phyloP scores from a whole-genome alignment of 768 basidiomycete genomes.

The Trichaptum fuscoviolaceum region DNA sequence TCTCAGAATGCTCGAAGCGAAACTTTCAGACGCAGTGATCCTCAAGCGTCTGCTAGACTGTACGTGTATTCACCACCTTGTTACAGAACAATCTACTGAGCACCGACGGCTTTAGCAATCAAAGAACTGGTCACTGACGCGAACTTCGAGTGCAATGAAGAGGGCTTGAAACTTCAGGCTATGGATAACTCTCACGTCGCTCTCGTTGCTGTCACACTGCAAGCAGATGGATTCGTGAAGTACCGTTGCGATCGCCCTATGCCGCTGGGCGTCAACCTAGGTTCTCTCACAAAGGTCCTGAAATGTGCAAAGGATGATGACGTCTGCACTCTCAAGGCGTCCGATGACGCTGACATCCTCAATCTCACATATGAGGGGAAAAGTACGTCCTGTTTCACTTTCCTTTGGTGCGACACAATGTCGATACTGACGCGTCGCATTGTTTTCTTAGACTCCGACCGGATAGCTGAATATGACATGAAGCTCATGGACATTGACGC shows the following conservation, averaged over 20 bases:
- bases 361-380: constrained; percentile 88
- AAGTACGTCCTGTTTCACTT: constrained; percentile 44
- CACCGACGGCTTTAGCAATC: constrained; percentile 56
- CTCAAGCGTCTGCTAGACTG: constrained; percentile 94
- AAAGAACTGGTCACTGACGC: constrained; percentile 97
- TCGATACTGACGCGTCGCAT: constrained; percentile 2
- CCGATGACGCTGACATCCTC: constrained; percentile 85
- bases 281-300: constrained; percentile 87
- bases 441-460: constrained; percentile 63
- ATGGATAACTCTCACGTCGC: constrained; percentile 99
- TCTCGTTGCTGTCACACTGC: constrained; percentile 83
- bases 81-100: background rate
- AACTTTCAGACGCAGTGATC: constrained; percentile 77
- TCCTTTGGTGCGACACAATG: background rate
- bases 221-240: constrained; percentile 71
- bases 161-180: constrained; percentile 93
- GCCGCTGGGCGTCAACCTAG: constrained; percentile 84
- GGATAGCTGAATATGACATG: constrained; percentile 97
- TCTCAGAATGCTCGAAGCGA: constrained; percentile 79
- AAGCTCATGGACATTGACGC: constrained; percentile 99
- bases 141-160: constrained; percentile 96
- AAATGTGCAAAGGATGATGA: constrained; percentile 98
- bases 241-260: constrained; percentile 96
- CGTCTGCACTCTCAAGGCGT: constrained; percentile 82
- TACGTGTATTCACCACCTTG: constrained; percentile 30